These are phyloP conservation scores for Calonectria leucothoes DNA, from an alignment of 2,329 filamentous ascomycete genomes.

Conservation along the genomic window DNA sequence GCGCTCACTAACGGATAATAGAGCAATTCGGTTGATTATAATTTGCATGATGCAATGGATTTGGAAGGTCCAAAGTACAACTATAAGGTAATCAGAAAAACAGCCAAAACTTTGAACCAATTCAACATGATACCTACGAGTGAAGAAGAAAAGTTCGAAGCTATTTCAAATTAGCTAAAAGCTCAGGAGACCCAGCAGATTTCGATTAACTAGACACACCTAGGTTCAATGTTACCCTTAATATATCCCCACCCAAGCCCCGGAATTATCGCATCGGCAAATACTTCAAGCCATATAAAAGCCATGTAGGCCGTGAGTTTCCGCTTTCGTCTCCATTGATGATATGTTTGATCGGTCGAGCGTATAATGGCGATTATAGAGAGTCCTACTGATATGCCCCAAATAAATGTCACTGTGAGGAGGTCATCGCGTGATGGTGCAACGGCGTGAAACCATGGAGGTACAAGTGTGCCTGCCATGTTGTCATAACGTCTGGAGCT, in stretches of 20 bases:
- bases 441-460: conserved; percentile 35
- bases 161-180: conserved; percentile 33
- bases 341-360: conserved; percentile 48
- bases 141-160: conserved; percentile 41
- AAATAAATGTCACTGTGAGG: conserved; percentile 50
- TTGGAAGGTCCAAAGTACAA: conserved; percentile 27
- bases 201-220: conserved; percentile 28
- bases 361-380: conserved; percentile 48
- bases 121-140: conserved; percentile 26
- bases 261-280: conserved; percentile 48
- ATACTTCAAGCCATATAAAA: conserved; percentile 55
- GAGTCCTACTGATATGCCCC: conserved; percentile 52
- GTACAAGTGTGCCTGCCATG: conserved; percentile 37
- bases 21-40: conserved; percentile 61
- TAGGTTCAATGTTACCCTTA: conserved; percentile 42
- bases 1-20: background rate
- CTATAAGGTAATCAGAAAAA: conserved; percentile 23
- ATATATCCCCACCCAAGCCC: conserved; percentile 51
- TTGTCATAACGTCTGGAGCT: conserved; percentile 28
- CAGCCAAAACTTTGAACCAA: background rate
- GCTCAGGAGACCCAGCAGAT: background rate
- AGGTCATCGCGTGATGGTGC: conserved; percentile 43
- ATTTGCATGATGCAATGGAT: conserved; percentile 38
- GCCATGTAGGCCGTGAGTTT: conserved; percentile 51
- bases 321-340: conserved; percentile 45